Conservation (phyloP, 164 flowering plant genomes). For the Sedum album region DNA sequence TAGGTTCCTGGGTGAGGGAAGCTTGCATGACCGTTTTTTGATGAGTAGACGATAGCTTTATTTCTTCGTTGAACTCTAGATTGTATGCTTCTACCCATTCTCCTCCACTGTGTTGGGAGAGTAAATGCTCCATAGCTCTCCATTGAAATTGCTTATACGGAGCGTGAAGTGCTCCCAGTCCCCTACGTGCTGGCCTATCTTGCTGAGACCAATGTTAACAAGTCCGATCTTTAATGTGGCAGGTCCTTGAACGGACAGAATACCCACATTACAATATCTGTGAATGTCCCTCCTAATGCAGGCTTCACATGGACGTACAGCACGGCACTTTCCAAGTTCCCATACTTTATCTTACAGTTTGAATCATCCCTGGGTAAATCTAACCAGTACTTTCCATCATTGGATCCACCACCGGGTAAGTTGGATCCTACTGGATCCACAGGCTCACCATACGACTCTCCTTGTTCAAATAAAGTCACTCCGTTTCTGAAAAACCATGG, state of each 20-base stretch:
- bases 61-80: slow-evolving; percentile 29
- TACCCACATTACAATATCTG: slow-evolving; percentile 42
- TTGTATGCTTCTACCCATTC: slow-evolving; percentile 32
- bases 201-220: slow-evolving; percentile 22
- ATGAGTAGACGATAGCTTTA: slow-evolving; percentile 27
- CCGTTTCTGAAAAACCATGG: slow-evolving; percentile 40
- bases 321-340: slow-evolving; percentile 34
- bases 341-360: slow-evolving; percentile 19
- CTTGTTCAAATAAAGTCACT: slow-evolving; percentile 23
- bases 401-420: slow-evolving; percentile 29
- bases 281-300: slow-evolving; percentile 39
- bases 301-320: slow-evolving; percentile 45
- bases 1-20: slow-evolving; percentile 29
- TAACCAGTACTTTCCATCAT: slow-evolving; percentile 38
- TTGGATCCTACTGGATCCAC: slow-evolving; percentile 26
- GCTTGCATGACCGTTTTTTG: slow-evolving; percentile 33
- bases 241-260: slow-evolving; percentile 51
- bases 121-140: slow-evolving; percentile 33
- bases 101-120: slow-evolving; percentile 41
- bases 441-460: slow-evolving; percentile 16
- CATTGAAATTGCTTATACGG: slow-evolving; percentile 34
- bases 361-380: slow-evolving; percentile 29
- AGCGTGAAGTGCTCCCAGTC: slow-evolving; percentile 43
- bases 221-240: slow-evolving; percentile 26
- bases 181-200: too few relatives aligned